A percentile compares a stretch with the other conserved stretches of the same genome.
phyloP scores from a whole-genome alignment of 164 flowering plant species.

The Cinnamomum micranthum region DNA sequence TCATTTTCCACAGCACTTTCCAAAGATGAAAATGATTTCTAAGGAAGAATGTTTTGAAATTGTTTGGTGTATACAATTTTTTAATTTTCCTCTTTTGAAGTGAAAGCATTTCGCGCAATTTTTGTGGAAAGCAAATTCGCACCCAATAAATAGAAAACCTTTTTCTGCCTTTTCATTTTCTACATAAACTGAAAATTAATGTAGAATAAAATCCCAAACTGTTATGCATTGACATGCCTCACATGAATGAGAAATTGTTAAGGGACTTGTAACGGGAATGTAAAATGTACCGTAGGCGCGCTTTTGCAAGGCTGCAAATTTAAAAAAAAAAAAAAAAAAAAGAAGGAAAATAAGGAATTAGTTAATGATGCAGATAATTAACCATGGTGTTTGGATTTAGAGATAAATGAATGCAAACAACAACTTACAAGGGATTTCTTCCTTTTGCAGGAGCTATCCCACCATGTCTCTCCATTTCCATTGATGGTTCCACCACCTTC shows the following conservation, averaged over 20 bases:
- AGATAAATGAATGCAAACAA: not conserved
- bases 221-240: too few relatives aligned
- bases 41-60: too few relatives aligned
- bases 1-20: too few relatives aligned
- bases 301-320: constrained; percentile 68
- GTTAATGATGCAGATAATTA: not conserved
- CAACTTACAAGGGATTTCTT: constrained; percentile 22
- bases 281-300: constrained; percentile 77
- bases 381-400: not conserved
- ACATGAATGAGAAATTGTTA: not conserved
- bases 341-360: not conserved
- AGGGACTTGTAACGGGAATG: not conserved
- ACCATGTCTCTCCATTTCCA: constrained; percentile 61
- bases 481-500: constrained; percentile 54
- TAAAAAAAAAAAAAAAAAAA: constrained; percentile 1
- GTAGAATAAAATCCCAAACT: too few relatives aligned
- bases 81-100: too few relatives aligned
- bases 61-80: too few relatives aligned
- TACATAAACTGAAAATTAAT: not conserved
- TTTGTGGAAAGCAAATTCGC: too few relatives aligned
- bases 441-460: constrained; percentile 41
- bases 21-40: too few relatives aligned
- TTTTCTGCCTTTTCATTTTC: too few relatives aligned
- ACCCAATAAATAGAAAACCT: too few relatives aligned
- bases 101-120: too few relatives aligned